Evolutionary conservation across 352 stramenopile species (phyloP).

Genomic region (Phytophthora sp.): DNA sequence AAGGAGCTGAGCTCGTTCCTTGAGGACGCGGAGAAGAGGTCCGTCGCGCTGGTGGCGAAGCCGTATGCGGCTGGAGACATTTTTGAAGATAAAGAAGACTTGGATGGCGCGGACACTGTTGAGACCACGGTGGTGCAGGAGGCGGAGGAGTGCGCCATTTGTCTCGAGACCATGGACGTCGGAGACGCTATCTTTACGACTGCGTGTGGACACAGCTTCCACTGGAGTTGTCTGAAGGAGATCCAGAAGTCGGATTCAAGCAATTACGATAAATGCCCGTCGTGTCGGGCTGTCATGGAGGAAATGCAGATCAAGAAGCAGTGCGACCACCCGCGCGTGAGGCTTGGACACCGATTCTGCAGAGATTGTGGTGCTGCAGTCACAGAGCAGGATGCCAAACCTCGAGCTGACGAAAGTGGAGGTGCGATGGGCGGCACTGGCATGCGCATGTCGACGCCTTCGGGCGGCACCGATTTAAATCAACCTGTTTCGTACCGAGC

Average conservation of each 20-base stretch:
- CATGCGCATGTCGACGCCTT: conserved; percentile 34
- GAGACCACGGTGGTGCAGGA: conserved; percentile 62
- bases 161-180: conserved; percentile 80
- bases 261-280: conserved; percentile 88
- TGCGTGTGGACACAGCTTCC: conserved; percentile 84
- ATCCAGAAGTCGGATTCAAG: conserved; percentile 81
- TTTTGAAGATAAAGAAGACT: conserved; percentile 30
- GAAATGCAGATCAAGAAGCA: conserved; percentile 88
- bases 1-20: conserved; percentile 62
- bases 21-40: conserved; percentile 64
- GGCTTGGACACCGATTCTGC: conserved; percentile 79
- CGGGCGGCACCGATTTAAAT: conserved; percentile 23
- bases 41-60: conserved; percentile 48
- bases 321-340: conserved; percentile 86
- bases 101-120: conserved; percentile 22
- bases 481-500: conserved; percentile 77
- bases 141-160: conserved; percentile 86
- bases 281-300: conserved; percentile 72
- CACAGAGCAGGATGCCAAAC: conserved; percentile 72
- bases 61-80: conserved; percentile 27
- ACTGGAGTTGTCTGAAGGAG: conserved; percentile 85
- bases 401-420: conserved; percentile 47
- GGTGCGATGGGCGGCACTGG: background rate
- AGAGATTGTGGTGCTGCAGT: conserved; percentile 71
- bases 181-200: conserved; percentile 86